Base-by-base conservation (phyloP, 2,329 filamentous ascomycete species). In the Penicillium sp. region DNA sequence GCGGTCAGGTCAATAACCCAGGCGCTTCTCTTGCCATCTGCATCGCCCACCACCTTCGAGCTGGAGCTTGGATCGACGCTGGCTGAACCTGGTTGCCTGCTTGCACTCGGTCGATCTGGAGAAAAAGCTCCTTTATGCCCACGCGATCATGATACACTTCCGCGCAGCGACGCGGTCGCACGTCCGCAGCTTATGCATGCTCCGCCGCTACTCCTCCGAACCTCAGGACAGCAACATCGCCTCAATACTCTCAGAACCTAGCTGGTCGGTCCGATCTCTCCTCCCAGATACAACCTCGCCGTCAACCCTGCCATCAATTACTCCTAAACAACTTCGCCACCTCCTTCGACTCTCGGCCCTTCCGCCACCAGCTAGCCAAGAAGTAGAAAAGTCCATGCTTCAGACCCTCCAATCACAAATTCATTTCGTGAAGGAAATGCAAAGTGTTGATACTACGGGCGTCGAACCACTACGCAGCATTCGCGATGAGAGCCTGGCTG, bases 331-430 rank as follows among this genome's bases (percentile, higher is more conserved):
- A 69, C 82, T 97, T 0, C 85, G 84, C 62, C 93, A 97, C 70
- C 85, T 97, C 8, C 86, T 97, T 29, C 89, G 90, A 15, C 86
- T 97, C 32, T 96, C 92, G 3, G 92, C 93, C 12, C 86, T 99
- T 0, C 91, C 93, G 0, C 80, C 81, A 1, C 91, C 93, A 0
- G 74, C 79, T 15, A 79, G 79, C 2, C 59, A 76, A 1, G 78
- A 78, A 45, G 86, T 91, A 62, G 88, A 96, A 68, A 64, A 76
- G 0, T 74, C 79, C 21, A 90, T 96, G 84, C 80, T 96, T 3
- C 68, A 81, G 18, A 92, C 87, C 1, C 80, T 99, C 2, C 81
- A 86, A 46, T 85, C 88, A 26, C 94, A 99, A 68, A 82, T 99
- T 0, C 87, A 89, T 65, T 99, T 99, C 67, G 91, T 97, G n/a